These are phyloP conservation scores for Cicer judaicum DNA, from an alignment of 306 rosid species.

Conservation along the genomic window DNA sequence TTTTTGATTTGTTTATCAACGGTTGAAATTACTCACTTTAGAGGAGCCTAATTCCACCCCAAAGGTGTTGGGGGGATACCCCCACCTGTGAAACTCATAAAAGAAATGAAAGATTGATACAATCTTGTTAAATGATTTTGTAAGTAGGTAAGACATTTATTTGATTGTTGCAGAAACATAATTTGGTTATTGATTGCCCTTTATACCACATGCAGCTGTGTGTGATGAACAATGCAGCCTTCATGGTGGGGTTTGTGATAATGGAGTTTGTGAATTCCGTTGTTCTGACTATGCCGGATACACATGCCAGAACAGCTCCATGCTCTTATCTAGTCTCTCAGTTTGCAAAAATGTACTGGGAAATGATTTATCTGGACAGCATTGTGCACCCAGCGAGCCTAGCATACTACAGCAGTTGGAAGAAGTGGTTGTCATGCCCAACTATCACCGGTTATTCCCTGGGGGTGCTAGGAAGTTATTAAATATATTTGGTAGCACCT, in stretches of 20 bases:
- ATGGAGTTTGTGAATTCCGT: conserved; percentile 96
- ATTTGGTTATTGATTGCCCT: conserved; percentile 32
- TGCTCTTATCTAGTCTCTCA: conserved; percentile 76
- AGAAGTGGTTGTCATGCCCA: conserved; percentile 96
- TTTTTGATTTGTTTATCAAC: too few species aligned
- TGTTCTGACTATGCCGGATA: conserved; percentile 98
- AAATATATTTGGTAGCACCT: conserved; percentile 81
- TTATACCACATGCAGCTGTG: conserved; percentile 66
- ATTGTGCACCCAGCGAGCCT: conserved; percentile 95
- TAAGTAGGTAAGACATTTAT: conserved; percentile 3
- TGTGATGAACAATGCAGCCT: conserved; percentile 99
- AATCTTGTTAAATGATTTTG: conserved; percentile 19
- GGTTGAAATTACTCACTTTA: too few species aligned
- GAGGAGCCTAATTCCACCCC: neutral
- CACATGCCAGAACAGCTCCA: conserved; percentile 94
- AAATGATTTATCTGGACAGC: conserved; percentile 82
- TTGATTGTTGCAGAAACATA: conserved; percentile 3
- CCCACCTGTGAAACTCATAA: neutral
- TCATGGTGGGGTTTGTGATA: conserved; percentile 97
- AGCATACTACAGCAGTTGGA: conserved; percentile 94
- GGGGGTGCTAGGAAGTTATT: conserved; percentile 93
- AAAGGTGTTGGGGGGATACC: neutral
- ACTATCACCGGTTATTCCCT: conserved; percentile 90
- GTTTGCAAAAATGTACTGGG: conserved; percentile 80
- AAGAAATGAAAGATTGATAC: conserved; percentile 3